phyloP scores from a whole-genome alignment of 108 stramenopile genomes.

The Aureococcus anophagefferens region DNA sequence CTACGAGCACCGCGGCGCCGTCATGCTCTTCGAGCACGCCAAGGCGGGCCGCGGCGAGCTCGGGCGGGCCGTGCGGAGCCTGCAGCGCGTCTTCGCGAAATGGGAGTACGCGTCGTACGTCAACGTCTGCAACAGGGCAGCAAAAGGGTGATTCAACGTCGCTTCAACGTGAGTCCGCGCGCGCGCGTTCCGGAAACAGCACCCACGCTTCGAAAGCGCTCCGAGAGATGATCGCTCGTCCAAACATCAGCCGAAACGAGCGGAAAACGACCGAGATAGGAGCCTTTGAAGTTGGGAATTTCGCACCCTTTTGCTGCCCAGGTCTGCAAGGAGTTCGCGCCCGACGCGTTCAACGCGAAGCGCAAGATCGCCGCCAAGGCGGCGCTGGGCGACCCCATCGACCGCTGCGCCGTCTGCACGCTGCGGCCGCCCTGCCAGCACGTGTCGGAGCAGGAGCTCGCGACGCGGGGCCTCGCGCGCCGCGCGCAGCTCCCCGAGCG shows the following conservation, averaged over 20 bases:
- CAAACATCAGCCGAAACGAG: too few species aligned
- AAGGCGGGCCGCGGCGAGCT: background rate
- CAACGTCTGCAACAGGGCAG: too few species aligned
- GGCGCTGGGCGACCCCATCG: background rate
- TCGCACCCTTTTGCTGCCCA: too few species aligned
- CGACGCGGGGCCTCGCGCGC: background rate
- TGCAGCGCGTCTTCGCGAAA: background rate
- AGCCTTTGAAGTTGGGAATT: too few species aligned
- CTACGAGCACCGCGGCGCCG: background rate
- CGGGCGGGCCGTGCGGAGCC: background rate
- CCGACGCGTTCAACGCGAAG: background rate
- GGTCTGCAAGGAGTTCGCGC: background rate
- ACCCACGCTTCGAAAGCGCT: too few species aligned
- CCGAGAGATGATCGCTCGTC: too few species aligned
- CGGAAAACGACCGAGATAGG: too few species aligned
- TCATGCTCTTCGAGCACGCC: background rate
- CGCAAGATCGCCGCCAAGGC: background rate
- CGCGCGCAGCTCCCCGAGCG: background rate
- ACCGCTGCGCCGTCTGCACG: constrained; percentile 5
- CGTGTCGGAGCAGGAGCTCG: background rate
- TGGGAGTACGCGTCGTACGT: background rate
- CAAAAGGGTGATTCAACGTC: too few species aligned
- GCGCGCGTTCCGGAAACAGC: too few species aligned
- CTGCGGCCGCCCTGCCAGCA: background rate
- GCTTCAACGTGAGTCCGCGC: too few species aligned